Base-by-base conservation (phyloP, 2,329 filamentous ascomycete species). In the Zasmidium citrigriseum region DNA sequence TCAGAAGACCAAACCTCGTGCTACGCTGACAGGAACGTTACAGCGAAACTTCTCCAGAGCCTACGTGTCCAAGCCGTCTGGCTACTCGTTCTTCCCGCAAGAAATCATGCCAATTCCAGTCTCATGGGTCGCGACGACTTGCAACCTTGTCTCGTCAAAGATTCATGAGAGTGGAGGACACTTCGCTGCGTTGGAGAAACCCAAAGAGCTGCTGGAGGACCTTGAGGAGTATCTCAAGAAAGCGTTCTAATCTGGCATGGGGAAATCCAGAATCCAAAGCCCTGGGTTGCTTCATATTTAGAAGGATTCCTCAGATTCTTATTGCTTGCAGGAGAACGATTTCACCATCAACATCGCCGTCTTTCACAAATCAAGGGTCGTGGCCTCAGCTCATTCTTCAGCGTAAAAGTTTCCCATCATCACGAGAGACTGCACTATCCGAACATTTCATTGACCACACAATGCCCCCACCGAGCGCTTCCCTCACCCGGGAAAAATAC, bases 61-160 rank as follows among this genome's bases (percentile, higher is more conserved):
- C 23, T 63, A 65, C 38, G 64, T 67, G 55, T 67, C 72, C 14
- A 79, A 80, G 64, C 77, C 79, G 2, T 60, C 77, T n/a, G 79
- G 78, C 0, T 80, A 76, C 59, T 75, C 72, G 3, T 77, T 73
- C 64, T 79, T 78, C 58, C 76, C 77, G 5, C 68, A 70, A 25
- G 78, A 81, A 59, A 60, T 80, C 0, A 59, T 68, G 2, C 75
- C 75, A 0, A 72, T 71, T 3, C 74, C 78, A 1, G 72, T 71
- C 56, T 60, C 66, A 29, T 75, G 73, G 67, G 66, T 76, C 2
- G 72, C 71, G 46, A 71, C 70, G 54, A 70, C 73, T 2, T 72
- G 68, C 0, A 76, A 78, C 38, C 58, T 81, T 38, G 74, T 77
- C 1, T 74, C 65, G 48, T 76, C 73, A 41, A 65, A 61, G 21